Evolutionary conservation across 2,329 filamentous ascomycete species (phyloP).

Genomic region (Phialophora expanda): DNA sequence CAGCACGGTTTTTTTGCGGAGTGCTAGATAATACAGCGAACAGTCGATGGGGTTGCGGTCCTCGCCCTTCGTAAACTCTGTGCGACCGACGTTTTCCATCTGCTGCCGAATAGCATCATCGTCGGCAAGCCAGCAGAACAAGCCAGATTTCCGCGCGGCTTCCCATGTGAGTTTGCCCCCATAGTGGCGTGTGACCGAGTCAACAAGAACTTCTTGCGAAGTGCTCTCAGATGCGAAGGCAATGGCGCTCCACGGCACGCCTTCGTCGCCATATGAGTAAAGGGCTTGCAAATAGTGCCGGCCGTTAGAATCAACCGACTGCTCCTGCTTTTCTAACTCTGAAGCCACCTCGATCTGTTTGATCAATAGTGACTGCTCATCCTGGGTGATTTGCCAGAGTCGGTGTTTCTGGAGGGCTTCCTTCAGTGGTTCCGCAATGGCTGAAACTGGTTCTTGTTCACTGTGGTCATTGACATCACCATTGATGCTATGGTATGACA

Average conservation of each 20-base stretch:
- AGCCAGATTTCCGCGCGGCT: constrained; percentile 80
- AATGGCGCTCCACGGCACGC: constrained; percentile 71
- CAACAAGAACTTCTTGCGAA: constrained; percentile 83
- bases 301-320: constrained; percentile 89
- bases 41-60: constrained; percentile 90
- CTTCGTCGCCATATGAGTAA: constrained; percentile 75
- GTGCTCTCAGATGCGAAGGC: constrained; percentile 71
- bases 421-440: constrained; percentile 71
- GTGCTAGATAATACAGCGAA: constrained; percentile 85
- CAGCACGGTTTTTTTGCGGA: constrained; percentile 87
- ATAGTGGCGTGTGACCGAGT: constrained; percentile 80
- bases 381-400: constrained; percentile 77
- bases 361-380: constrained; percentile 59
- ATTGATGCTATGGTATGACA: constrained; percentile 20
- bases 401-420: constrained; percentile 75
- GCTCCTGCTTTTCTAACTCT: constrained; percentile 81
- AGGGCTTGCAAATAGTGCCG: constrained; percentile 67
- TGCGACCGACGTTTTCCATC: constrained; percentile 88
- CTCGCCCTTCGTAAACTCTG: constrained; percentile 84
- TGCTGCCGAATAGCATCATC: constrained; percentile 72
- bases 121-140: constrained; percentile 95
- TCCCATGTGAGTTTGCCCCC: constrained; percentile 83
- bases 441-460: constrained; percentile 68
- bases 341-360: constrained; percentile 83
- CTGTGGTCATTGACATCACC: constrained; percentile 52